phyloP scores from a whole-genome alignment of 805 yeast species.

The Candida xiaguanensis region DNA sequence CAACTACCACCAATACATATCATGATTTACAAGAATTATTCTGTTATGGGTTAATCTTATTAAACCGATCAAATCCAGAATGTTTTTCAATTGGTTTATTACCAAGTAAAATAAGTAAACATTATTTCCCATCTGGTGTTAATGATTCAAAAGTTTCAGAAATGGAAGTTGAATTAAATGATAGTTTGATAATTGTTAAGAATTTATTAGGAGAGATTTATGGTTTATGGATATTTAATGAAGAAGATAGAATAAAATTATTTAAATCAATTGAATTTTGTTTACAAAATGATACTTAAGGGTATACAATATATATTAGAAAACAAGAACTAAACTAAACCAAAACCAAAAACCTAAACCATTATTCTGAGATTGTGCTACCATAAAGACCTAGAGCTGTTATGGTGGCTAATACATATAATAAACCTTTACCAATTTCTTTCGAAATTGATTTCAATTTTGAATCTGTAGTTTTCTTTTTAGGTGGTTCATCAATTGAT shows the following conservation, averaged over 20 bases:
- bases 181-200: conserved; percentile 66
- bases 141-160: conserved; percentile 31
- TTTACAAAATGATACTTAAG: conserved; percentile 26
- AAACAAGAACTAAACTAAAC: neutral
- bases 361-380: conserved; percentile 11
- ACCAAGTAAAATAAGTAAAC: conserved; percentile 48
- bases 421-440: conserved; percentile 30
- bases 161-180: conserved; percentile 66
- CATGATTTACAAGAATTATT: conserved; percentile 44
- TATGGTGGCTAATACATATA: conserved; percentile 30
- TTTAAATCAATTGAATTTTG: conserved; percentile 44
- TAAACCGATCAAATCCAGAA: conserved; percentile 65
- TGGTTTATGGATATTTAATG: conserved; percentile 77
- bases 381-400: conserved; percentile 37
- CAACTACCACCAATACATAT: conserved; percentile 13
- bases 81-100: conserved; percentile 70
- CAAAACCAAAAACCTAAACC: conserved; percentile 1
- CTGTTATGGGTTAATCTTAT: conserved; percentile 65
- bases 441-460: conserved; percentile 17
- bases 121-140: conserved; percentile 37
- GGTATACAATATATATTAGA: neutral
- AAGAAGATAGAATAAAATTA: conserved; percentile 59
- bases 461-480: conserved; percentile 10
- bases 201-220: conserved; percentile 65
- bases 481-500: conserved; percentile 5